Base-by-base conservation (phyloP, 2,329 filamentous ascomycete species). In the Zymoseptoria ardabiliae region DNA sequence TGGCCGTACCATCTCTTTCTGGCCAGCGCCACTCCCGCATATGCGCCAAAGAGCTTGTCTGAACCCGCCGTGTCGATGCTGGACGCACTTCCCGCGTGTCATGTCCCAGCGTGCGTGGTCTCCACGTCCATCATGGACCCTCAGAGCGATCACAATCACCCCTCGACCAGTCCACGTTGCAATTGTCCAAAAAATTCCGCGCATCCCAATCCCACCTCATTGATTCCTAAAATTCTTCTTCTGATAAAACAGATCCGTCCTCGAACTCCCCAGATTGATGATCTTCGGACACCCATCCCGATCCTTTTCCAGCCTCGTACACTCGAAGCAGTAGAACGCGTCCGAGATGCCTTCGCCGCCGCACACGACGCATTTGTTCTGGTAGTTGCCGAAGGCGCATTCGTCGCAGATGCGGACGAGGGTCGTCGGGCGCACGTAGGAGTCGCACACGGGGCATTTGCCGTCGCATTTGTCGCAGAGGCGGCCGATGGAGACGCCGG, bases 391-490 rank as follows among this genome's bases (percentile, higher is more conserved):
- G 76, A 99, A 99, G 74, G 90, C 92, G 82, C 94, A 99, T 79
- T 99, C 94, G 80, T 99, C 94, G 81, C 94, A 99, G 79, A 99
- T 97, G 72, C 93, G 91, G 62, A 96, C 94, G 59, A 97, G 87
- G 8, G 94, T 97, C 25, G 94, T 99, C 11, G 94, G 94, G 17
- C 94, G 92, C 65, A 99, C 94, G 83, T 99, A 99, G 62, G 90
- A 96, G 76, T 99, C 94, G 85, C 94, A 99, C 62, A 99, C 92
- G 66, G 94, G 94, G 72, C 94, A 99, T 81, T 99, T 99, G 76
- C 94, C 94, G 79, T 99, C 94, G 82, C 94, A 99, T 80, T 99
- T 99, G 81, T 99, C 94, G 83, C 94, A 99, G 73, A 99, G 90
- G 59, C 94, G 92, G 74, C 94, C 94, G 83, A 99, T 96, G 71